These are phyloP conservation scores for Myrica gale DNA, from an alignment of 306 rosid species.

Conservation along the genomic window DNA sequence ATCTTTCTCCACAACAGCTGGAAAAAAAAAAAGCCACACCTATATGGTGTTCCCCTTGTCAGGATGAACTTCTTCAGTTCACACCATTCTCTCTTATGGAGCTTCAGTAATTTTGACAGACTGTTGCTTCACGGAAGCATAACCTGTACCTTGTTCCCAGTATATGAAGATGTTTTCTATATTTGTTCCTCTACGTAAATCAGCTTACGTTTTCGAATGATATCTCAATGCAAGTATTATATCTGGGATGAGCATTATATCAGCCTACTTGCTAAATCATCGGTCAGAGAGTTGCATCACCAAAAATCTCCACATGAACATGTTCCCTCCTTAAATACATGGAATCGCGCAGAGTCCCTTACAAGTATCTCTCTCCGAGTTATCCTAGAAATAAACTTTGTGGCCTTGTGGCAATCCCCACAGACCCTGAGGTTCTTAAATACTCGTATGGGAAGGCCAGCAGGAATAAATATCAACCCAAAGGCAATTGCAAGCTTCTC, in stretches of 20 bases:
- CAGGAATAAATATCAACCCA: conserved; percentile 76
- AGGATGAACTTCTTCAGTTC: too few relatives aligned
- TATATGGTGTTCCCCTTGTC: too few relatives aligned
- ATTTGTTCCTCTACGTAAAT: too few relatives aligned
- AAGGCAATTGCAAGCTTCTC: conserved; percentile 93
- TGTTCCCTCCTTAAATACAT: conserved; percentile 80
- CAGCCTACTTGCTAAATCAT: background rate
- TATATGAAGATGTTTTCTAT: too few relatives aligned
- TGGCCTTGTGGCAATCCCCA: conserved; percentile 90
- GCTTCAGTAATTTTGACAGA: too few relatives aligned
- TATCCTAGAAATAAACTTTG: conserved; percentile 79
- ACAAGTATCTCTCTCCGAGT: conserved; percentile 91
- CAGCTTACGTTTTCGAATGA: too few relatives aligned
- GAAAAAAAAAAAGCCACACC: too few relatives aligned
- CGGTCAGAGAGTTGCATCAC: conserved; percentile 34
- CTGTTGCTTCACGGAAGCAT: too few relatives aligned
- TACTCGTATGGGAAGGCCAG: conserved; percentile 61
- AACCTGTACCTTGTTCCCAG: too few relatives aligned
- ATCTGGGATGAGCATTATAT: background rate
- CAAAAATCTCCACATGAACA: conserved; percentile 94
- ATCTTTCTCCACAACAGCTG: too few relatives aligned
- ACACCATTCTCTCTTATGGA: too few relatives aligned
- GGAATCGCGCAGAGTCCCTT: conserved; percentile 77
- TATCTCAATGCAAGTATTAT: too few relatives aligned
- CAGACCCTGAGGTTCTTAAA: conserved; percentile 89